A percentile compares a stretch with the other conserved stretches of the same genome.
Evolutionary conservation across 2,329 filamentous ascomycete genomes (phyloP).

Genomic region (Fusarium nodosum): DNA sequence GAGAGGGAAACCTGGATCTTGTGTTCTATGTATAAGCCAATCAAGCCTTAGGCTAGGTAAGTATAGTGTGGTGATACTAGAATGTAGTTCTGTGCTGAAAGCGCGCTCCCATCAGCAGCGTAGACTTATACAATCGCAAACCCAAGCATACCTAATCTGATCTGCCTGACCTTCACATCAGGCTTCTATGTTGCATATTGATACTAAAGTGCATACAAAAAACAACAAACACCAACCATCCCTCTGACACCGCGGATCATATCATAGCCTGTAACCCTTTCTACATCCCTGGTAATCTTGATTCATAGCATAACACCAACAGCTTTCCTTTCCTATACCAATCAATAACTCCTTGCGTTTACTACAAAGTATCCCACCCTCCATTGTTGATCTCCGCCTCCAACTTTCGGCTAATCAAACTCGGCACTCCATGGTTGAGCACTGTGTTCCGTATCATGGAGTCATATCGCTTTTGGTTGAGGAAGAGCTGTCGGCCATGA

Average conservation of each 20-base stretch:
- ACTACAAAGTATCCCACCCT: conserved; percentile 84
- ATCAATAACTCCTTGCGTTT: conserved; percentile 5
- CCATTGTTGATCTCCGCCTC: conserved; percentile 98
- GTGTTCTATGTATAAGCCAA: background rate
- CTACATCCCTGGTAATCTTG: conserved; percentile 1
- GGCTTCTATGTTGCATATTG: conserved; percentile 23
- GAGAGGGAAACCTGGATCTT: background rate
- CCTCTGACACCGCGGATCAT: conserved; percentile 14
- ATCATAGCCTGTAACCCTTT: conserved; percentile 7
- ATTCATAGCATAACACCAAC: background rate
- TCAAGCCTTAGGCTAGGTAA: background rate
- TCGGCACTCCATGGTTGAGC: conserved; percentile 88
- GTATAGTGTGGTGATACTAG: background rate
- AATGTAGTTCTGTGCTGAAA: background rate
- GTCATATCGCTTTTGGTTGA: conserved; percentile 96
- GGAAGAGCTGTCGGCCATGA: conserved; percentile 87
- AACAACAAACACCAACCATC: conserved; percentile 3
- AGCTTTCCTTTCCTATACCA: conserved; percentile 1
- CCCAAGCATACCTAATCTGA: background rate
- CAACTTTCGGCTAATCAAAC: conserved; percentile 87
- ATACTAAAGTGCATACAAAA: conserved; percentile 13
- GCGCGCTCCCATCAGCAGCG: background rate
- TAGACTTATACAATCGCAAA: background rate
- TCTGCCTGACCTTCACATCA: background rate
- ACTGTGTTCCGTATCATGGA: conserved; percentile 86